Base-by-base conservation (phyloP, 2,329 filamentous ascomycete species). In the Byssothecium circinans region DNA sequence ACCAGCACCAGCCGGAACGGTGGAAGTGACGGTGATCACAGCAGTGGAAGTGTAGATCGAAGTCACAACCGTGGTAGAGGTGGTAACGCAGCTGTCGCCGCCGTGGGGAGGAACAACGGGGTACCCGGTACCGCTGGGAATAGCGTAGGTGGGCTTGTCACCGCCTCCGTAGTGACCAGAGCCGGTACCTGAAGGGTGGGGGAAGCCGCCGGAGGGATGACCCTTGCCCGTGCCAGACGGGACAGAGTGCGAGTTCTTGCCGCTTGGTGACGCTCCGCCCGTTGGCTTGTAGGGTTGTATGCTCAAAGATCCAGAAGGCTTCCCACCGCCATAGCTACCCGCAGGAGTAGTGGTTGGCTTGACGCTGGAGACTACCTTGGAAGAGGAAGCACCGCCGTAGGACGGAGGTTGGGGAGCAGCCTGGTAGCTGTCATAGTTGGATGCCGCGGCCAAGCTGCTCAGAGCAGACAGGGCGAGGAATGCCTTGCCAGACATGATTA, bases 401-500 rank as follows among this genome's bases (percentile, higher is more conserved):
- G n/a, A 12, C 8, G 34, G 34, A 19, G 36, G 36, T 12, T 32
- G 10, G 4, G 29, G 14, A 2, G n/a, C 36, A 4, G 20, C 12
- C 4, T 22, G 8, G 22, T 39, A 39, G 12, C 12, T n/a, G 15
- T 42, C 29, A 17, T 33, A 33, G 40, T 11, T 23, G 14, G 40
- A 27, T n/a, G 40, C 40, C 11, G 40, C n/a, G n/a, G n/a, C 40
- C 40, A 42, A 34, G 27, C 40, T 17, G 40, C 40, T 33, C 15
- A 42, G 19, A 32, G 40, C 40, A n/a, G 40, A 23, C 11, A 42
- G 40, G 19, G 40, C 40, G 29, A 42, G 14, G 38, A 41, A 15
- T n/a, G 27, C 29, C 29, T 42, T 42, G n/a, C 40, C 40, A 23
- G 40, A 42, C 40, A 42, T 42, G 19, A 42, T 42, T 42, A 34